Evolutionary conservation across 2,329 filamentous ascomycete genomes (phyloP).

Genomic region (Phoma herbarum): DNA sequence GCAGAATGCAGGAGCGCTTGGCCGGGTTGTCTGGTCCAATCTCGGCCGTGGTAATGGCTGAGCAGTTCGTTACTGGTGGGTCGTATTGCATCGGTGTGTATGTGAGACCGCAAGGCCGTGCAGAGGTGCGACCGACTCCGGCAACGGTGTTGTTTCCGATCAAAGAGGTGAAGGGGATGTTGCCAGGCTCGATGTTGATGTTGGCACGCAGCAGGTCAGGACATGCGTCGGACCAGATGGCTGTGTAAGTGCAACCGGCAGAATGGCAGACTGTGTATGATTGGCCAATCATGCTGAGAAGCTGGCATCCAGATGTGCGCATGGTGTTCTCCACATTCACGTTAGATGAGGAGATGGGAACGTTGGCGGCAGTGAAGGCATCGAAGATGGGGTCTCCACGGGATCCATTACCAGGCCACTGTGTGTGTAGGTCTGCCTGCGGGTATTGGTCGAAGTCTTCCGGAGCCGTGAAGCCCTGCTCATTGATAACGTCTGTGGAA

Average conservation of each 20-base stretch:
- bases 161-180: slow-evolving; percentile 27
- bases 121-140: slow-evolving; percentile 24
- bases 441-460: slow-evolving; percentile 27
- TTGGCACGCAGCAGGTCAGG: slow-evolving; percentile 31
- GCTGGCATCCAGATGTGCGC: slow-evolving; percentile 27
- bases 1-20: slow-evolving; percentile 30
- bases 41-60: slow-evolving; percentile 25
- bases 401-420: slow-evolving; percentile 31
- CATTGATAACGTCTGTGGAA: slow-evolving; percentile 25
- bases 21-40: slow-evolving; percentile 19
- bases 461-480: slow-evolving; percentile 27
- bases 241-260: slow-evolving; percentile 32
- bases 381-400: slow-evolving; percentile 32
- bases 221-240: slow-evolving; percentile 35
- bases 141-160: slow-evolving; percentile 23
- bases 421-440: slow-evolving; percentile 29
- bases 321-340: slow-evolving; percentile 31
- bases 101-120: slow-evolving; percentile 33
- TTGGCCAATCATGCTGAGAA: slow-evolving; percentile 30
- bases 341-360: slow-evolving; percentile 29
- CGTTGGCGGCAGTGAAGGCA: slow-evolving; percentile 28
- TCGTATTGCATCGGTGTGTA: slow-evolving; percentile 29
- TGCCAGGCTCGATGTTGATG: slow-evolving; percentile 36
- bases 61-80: slow-evolving; percentile 28
- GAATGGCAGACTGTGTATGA: slow-evolving; percentile 33